A percentile compares a stretch with the other conserved stretches of the same genome.
These are phyloP conservation scores for Jamesozyma lodderae DNA, from an alignment of 805 yeast genomes.

Conservation along the genomic window DNA sequence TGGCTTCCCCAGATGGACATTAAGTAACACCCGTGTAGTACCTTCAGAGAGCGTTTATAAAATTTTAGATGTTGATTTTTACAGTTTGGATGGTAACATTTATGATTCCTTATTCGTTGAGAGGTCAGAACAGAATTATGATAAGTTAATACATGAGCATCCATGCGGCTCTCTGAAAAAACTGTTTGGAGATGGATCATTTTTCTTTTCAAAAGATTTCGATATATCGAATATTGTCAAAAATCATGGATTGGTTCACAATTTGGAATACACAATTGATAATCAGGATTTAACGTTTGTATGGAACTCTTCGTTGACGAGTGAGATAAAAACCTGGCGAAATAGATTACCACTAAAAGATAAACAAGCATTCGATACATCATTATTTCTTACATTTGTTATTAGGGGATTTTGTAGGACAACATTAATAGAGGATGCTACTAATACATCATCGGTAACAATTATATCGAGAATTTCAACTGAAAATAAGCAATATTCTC, in stretches of 20 bases:
- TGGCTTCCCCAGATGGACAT: conserved; percentile 45
- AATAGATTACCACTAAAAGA: conserved; percentile 54
- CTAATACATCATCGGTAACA: conserved; percentile 41
- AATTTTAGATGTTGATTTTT: conserved; percentile 54
- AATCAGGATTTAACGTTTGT: conserved; percentile 68
- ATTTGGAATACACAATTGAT: conserved; percentile 31
- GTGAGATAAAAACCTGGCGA: conserved; percentile 65
- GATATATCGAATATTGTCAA: conserved; percentile 80
- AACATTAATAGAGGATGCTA: conserved; percentile 14
- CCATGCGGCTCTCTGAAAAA: conserved; percentile 75
- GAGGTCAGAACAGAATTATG: conserved; percentile 19
- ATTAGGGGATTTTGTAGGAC: conserved; percentile 92
- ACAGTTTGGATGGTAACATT: conserved; percentile 49
- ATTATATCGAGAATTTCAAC: conserved; percentile 85
- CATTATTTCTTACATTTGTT: conserved; percentile 68
- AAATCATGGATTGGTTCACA: conserved; percentile 46
- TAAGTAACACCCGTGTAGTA: conserved; percentile 11
- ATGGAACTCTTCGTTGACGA: conserved; percentile 86
- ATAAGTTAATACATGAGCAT: conserved; percentile 42
- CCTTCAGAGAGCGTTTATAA: conserved; percentile 44
- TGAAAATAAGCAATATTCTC: conserved; percentile 80
- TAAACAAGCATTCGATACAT: conserved; percentile 50
- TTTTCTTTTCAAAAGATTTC: conserved; percentile 82
- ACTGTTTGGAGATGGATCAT: conserved; percentile 71
- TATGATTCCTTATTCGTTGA: conserved; percentile 36